These are phyloP conservation scores for Eutrema yunnanense DNA, from an alignment of 345 rosid genomes.

Conservation along the genomic window DNA sequence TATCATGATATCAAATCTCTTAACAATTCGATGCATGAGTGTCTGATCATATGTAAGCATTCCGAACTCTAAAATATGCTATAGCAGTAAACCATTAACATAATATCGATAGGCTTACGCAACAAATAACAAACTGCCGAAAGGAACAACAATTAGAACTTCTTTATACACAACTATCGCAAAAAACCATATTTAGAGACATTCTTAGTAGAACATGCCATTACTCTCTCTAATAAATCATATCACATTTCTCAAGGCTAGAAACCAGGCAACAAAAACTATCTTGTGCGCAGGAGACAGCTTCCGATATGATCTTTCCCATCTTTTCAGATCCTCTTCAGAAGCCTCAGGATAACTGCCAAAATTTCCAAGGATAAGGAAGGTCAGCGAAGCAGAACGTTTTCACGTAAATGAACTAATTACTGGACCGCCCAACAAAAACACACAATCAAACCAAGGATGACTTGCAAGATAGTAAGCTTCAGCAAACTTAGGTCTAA, in stretches of 20 bases:
- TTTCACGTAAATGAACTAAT: no score
- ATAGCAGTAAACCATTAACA: background rate
- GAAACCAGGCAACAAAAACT: background rate
- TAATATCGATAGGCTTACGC: background rate
- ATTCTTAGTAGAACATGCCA: no score
- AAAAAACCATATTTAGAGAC: no score
- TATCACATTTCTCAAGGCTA: no score
- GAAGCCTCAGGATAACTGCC: conserved; percentile 84
- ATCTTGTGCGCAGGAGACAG: conserved; percentile 80
- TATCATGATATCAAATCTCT: background rate
- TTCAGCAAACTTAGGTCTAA: background rate
- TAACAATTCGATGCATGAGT: background rate
- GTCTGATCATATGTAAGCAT: background rate
- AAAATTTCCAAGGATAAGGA: background rate
- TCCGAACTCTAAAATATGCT: background rate
- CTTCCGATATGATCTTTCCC: conserved; percentile 73
- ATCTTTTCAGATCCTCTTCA: conserved; percentile 75
- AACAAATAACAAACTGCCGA: background rate
- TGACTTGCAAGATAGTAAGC: no score
- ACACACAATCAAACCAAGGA: no score
- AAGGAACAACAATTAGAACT: background rate
- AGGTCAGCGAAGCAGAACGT: no score
- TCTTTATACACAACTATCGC: background rate
- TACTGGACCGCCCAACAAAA: no score
- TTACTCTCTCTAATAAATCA: no score